These are phyloP conservation scores for Misopates orontium DNA, from an alignment of 257 asterid species.

Conservation along the genomic window DNA sequence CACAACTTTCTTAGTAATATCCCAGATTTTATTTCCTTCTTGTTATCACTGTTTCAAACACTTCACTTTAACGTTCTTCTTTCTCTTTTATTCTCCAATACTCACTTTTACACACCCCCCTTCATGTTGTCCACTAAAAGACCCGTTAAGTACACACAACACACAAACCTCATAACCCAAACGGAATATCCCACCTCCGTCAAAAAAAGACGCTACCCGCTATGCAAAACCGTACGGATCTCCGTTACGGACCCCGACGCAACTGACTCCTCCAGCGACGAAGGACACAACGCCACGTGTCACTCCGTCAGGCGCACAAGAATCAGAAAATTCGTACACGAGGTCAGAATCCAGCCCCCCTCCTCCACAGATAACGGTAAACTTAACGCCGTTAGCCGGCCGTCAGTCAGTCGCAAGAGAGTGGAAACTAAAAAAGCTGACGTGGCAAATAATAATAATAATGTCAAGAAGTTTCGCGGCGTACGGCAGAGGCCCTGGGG, in stretches of 20 bases:
- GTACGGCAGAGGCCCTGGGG: constrained; percentile 90
- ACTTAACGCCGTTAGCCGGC: constrained; percentile 25
- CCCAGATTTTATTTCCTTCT: constrained; percentile 28
- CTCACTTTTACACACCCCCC: too few relatives aligned
- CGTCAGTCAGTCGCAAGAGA: constrained; percentile 17
- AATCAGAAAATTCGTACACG: constrained; percentile 57
- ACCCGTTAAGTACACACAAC: constrained; percentile 64
- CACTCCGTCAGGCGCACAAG: constrained; percentile 31
- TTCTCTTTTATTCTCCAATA: too few relatives aligned
- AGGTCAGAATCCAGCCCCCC: constrained; percentile 45
- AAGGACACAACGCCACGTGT: constrained; percentile 29
- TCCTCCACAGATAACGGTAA: constrained; percentile 27
- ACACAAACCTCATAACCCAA: constrained; percentile 32
- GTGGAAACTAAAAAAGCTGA: constrained; percentile 1
- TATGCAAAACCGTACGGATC: constrained; percentile 44
- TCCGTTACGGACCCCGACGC: constrained; percentile 81
- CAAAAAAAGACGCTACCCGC: constrained; percentile 14
- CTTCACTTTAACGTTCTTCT: constrained; percentile 34
- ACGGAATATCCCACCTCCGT: constrained; percentile 29
- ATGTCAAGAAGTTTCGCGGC: constrained; percentile 62
- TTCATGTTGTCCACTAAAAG: constrained; percentile 32
- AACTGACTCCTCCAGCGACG: constrained; percentile 86
- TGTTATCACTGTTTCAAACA: background rate
- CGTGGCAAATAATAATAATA: constrained; percentile 12
- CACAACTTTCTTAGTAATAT: constrained; percentile 19